These are phyloP conservation scores for Thalia dealbata DNA, from an alignment of 176 grass and related monocot genomes.

Conservation along the genomic window DNA sequence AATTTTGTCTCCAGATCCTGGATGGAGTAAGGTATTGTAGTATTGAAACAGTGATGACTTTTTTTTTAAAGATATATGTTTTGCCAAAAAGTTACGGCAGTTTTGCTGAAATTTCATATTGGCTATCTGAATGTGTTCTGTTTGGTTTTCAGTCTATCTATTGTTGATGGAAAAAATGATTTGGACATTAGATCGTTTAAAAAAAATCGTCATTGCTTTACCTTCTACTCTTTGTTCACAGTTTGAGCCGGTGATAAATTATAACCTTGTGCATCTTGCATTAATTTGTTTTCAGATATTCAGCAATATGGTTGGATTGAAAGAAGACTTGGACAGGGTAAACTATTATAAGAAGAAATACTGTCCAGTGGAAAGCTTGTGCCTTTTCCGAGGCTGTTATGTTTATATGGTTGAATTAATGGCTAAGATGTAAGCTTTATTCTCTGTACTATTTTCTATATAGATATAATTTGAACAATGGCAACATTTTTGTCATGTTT, in stretches of 20 bases:
- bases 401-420: slow-evolving; percentile 45
- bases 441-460: slow-evolving; percentile 24
- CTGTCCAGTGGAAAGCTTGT: slow-evolving; percentile 55
- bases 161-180: no score
- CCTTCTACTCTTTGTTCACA: no score
- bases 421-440: slow-evolving; percentile 53
- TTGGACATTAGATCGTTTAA: no score
- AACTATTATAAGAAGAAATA: slow-evolving; percentile 66
- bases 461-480: slow-evolving; percentile 12
- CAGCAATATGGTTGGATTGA: slow-evolving; percentile 42
- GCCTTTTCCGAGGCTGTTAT: slow-evolving; percentile 68
- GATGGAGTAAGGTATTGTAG: no score
- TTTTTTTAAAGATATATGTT: no score
- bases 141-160: no score
- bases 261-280: slow-evolving; percentile 22
- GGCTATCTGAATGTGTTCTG: no score
- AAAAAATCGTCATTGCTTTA: neutral
- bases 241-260: neutral
- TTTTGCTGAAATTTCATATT: no score
- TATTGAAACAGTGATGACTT: no score
- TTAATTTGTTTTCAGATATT: slow-evolving; percentile 48
- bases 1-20: no score
- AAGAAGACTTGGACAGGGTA: slow-evolving; percentile 36
- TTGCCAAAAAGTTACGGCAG: no score
- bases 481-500: neutral